Evolutionary conservation across 805 yeast species (phyloP).

Genomic region (Komagataella pseudopastoris): DNA sequence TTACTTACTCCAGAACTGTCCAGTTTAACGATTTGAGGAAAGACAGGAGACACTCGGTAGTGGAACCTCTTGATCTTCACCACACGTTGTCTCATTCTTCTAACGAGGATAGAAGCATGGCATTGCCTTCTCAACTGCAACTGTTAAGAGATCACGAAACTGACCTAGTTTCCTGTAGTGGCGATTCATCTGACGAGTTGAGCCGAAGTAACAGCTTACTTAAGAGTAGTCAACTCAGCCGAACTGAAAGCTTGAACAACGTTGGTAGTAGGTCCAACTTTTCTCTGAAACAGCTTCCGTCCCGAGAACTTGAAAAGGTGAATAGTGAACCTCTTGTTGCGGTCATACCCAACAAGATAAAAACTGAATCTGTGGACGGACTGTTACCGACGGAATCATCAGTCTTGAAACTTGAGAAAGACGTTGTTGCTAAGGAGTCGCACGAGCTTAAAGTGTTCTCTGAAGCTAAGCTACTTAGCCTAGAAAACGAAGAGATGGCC

Average conservation of each 20-base stretch:
- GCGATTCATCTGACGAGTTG: conserved; percentile 11
- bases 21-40: conserved; percentile 1
- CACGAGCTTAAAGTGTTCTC: conserved; percentile 1
- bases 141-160: conserved; percentile 25
- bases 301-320: background rate
- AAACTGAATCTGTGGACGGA: background rate
- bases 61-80: background rate
- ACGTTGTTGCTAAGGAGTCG: background rate
- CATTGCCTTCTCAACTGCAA: conserved; percentile 42
- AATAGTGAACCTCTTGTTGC: background rate
- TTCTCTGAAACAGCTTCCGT: background rate
- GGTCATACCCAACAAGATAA: background rate
- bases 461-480: conserved; percentile 15
- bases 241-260: background rate
- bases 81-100: background rate
- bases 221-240: background rate
- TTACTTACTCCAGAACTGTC: conserved; percentile 57
- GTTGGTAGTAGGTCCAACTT: background rate
- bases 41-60: background rate
- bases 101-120: background rate
- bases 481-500: conserved; percentile 31
- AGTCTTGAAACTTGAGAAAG: background rate
- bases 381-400: background rate
- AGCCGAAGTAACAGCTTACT: conserved; percentile 5
- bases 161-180: conserved; percentile 17